Conservation (phyloP, 345 rosid species). For the Physaria fendleri region DNA sequence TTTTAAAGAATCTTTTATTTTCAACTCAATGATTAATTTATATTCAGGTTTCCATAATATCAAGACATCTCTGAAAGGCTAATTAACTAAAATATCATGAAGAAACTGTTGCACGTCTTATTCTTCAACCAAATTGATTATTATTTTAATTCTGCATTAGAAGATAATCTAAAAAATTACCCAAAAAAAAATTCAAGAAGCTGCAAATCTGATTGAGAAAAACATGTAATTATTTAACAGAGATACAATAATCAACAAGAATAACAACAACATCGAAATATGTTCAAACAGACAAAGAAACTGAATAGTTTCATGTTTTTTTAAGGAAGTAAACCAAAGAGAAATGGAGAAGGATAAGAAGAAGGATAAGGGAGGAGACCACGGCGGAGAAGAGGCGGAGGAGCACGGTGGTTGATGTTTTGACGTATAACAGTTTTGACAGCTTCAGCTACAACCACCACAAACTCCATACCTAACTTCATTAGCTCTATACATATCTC, state of each 20-base stretch:
- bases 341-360: no score
- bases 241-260: conserved; percentile 7
- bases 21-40: no score
- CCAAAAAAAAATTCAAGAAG: background rate
- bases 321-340: conserved; percentile 28
- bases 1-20: no score
- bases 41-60: background rate
- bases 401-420: conserved; percentile 23
- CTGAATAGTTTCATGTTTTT: background rate
- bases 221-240: background rate
- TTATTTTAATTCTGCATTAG: background rate
- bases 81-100: background rate
- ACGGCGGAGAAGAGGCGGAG: conserved; percentile 6
- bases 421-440: conserved; percentile 17
- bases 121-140: background rate
- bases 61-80: conserved; percentile 8
- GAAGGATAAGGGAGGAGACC: conserved; percentile 13
- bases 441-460: conserved; percentile 44
- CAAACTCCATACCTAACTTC: conserved; percentile 43
- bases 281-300: background rate
- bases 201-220: background rate
- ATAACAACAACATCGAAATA: conserved; percentile 3
- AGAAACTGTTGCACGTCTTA: background rate
- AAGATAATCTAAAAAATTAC: background rate
- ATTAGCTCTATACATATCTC: conserved; percentile 39